Percentiles rank a stretch among this genome's conserved stretches.
Evolutionary conservation across 306 rosid species (phyloP).

Genomic region (Bauhinia variegata): DNA sequence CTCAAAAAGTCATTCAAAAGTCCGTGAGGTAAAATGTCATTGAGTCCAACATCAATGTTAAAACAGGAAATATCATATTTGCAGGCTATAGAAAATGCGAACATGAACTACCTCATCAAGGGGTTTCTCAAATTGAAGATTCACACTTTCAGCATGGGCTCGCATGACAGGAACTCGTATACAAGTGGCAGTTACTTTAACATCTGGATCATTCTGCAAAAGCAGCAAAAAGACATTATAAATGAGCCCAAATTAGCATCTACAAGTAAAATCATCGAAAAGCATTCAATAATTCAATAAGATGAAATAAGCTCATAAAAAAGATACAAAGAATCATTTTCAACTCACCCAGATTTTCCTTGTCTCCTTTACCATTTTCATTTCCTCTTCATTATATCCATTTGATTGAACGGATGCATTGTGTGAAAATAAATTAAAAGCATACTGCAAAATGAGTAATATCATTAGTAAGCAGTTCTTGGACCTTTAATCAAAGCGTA

Average conservation of each 20-base stretch:
- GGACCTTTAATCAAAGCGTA: neutral
- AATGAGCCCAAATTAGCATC: neutral
- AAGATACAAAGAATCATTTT: conserved; percentile 9
- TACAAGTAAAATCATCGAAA: neutral
- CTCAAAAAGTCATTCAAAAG: neutral
- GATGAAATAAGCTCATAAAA: neutral
- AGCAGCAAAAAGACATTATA: conserved; percentile 3
- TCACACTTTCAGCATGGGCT: conserved; percentile 96
- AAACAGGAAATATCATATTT: no score
- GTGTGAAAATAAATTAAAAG: conserved; percentile 94
- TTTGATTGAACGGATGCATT: conserved; percentile 81
- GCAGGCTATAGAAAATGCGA: neutral
- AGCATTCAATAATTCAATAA: neutral
- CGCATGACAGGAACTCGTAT: conserved; percentile 98
- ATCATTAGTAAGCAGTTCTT: conserved; percentile 28
- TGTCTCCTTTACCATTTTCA: conserved; percentile 95
- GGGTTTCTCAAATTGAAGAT: conserved; percentile 89
- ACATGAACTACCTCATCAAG: conserved; percentile 78
- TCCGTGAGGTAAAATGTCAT: neutral
- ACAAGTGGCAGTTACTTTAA: conserved; percentile 93
- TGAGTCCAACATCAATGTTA: neutral
- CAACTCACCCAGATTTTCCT: conserved; percentile 87
- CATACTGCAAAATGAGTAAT: conserved; percentile 70
- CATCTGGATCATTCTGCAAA: conserved; percentile 72
- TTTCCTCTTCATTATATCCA: conserved; percentile 98